Evolutionary conservation across 345 rosid species (phyloP).

Genomic region (Diplotaxis tenuifolia): DNA sequence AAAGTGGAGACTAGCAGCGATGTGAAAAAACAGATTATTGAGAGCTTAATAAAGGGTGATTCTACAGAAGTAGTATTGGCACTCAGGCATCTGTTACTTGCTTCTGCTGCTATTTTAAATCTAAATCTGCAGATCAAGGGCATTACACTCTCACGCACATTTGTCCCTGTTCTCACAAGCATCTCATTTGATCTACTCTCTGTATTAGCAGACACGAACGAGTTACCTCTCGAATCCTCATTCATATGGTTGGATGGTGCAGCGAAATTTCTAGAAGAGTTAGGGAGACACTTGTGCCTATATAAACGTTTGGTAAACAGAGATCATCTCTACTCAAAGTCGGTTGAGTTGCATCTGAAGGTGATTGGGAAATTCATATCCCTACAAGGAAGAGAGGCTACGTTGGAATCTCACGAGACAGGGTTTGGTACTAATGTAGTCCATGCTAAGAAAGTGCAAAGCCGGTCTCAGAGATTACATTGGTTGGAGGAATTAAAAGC

Average conservation of each 20-base stretch:
- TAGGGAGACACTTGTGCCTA: slow-evolving; percentile 56
- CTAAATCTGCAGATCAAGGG: slow-evolving; percentile 51
- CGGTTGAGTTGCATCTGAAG: slow-evolving; percentile 66
- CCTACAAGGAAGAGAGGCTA: slow-evolving; percentile 74
- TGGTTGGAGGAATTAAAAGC: slow-evolving; percentile 63
- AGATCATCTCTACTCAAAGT: slow-evolving; percentile 45
- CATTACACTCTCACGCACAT: slow-evolving; percentile 42
- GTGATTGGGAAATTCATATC: slow-evolving; percentile 82
- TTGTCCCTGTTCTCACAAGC: slow-evolving; percentile 45
- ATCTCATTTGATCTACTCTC: slow-evolving; percentile 56
- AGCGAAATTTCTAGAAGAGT: slow-evolving; percentile 69
- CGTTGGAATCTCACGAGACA: slow-evolving; percentile 68
- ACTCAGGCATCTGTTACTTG: slow-evolving; percentile 71
- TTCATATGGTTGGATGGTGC: slow-evolving; percentile 84
- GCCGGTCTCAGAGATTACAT: slow-evolving; percentile 38
- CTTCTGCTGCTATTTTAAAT: slow-evolving; percentile 66
- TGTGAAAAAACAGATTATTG: slow-evolving; percentile 45
- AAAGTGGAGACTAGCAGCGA: slow-evolving; percentile 28
- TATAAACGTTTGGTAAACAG: slow-evolving; percentile 43
- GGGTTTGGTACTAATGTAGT: slow-evolving; percentile 56
- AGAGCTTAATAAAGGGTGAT: slow-evolving; percentile 54
- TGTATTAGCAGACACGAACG: slow-evolving; percentile 49
- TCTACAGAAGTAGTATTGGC: slow-evolving; percentile 53
- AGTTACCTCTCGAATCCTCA: slow-evolving; percentile 48
- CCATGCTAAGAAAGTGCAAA: slow-evolving; percentile 35